These are phyloP conservation scores for Jatropha curcas DNA, from an alignment of 345 rosid species.

Conservation along the genomic window DNA sequence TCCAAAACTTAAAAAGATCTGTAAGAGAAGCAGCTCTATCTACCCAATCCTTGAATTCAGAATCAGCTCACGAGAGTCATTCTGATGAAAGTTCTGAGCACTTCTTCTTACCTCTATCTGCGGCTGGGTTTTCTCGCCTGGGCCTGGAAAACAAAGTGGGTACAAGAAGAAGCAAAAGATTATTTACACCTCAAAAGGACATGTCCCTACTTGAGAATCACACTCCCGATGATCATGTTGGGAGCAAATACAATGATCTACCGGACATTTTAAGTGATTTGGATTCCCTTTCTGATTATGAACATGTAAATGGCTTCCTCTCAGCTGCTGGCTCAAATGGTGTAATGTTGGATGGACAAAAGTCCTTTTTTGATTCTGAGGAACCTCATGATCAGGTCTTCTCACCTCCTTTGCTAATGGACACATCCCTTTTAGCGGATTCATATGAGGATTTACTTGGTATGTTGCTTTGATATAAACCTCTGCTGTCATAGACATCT, in stretches of 20 bases:
- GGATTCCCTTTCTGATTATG: constrained; percentile 67
- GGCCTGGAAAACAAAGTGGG: constrained; percentile 55
- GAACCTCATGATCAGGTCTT: constrained; percentile 70
- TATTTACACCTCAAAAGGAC: constrained; percentile 52
- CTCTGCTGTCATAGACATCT: constrained; percentile 1
- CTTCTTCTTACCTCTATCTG: constrained; percentile 75
- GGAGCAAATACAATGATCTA: constrained; percentile 58
- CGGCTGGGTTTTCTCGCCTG: constrained; percentile 51
- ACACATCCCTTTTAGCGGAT: constrained; percentile 67
- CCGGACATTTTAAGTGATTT: constrained; percentile 58
- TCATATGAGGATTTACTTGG: constrained; percentile 91
- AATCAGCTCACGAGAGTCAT: constrained; percentile 64
- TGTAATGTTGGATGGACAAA: constrained; percentile 52
- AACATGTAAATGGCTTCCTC: constrained; percentile 68
- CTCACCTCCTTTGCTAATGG: constrained; percentile 91
- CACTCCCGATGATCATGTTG: constrained; percentile 39
- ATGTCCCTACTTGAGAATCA: constrained; percentile 45
- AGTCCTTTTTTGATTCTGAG: constrained; percentile 62
- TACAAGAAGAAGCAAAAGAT: constrained; percentile 51
- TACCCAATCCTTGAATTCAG: constrained; percentile 59
- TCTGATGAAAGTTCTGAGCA: constrained; percentile 81
- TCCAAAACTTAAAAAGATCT: constrained; percentile 82
- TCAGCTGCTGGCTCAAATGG: constrained; percentile 61
- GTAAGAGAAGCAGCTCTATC: constrained; percentile 89
- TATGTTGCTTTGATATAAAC: constrained; percentile 32